Conservation (phyloP, 2,329 filamentous ascomycete genomes). For the Aureobasidium sp. region DNA sequence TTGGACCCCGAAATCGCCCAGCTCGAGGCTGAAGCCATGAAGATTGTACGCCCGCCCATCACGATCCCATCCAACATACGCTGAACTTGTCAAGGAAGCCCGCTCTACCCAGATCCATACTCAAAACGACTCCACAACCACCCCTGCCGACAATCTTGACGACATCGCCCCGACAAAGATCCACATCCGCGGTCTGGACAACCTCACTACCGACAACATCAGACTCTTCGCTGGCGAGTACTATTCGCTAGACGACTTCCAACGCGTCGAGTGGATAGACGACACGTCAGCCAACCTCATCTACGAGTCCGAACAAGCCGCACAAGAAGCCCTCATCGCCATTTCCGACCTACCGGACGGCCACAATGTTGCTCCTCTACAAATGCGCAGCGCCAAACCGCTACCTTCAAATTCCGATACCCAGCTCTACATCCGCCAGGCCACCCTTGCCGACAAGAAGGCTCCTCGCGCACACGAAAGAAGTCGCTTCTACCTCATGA, state of each 20-base stretch:
- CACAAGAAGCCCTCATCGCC: constrained; percentile 59
- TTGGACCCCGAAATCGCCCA: constrained; percentile 36
- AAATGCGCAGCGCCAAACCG: constrained; percentile 74
- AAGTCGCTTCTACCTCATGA: constrained; percentile 92
- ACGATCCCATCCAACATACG: background rate
- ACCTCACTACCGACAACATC: constrained; percentile 83
- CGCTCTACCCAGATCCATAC: constrained; percentile 34
- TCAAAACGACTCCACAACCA: constrained; percentile 29
- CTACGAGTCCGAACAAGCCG: constrained; percentile 66
- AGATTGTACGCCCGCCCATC: constrained; percentile 18
- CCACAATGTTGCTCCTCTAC: constrained; percentile 52
- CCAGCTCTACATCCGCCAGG: constrained; percentile 76
- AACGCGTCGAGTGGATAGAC: constrained; percentile 92
- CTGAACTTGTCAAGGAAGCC: constrained; percentile 28
- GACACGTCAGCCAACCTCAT: constrained; percentile 91
- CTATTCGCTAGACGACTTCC: constrained; percentile 61
- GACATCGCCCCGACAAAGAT: constrained; percentile 67
- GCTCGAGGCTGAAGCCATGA: constrained; percentile 34
- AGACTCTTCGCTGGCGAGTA: constrained; percentile 74
- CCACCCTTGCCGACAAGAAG: constrained; percentile 83
- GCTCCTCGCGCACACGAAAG: constrained; percentile 78
- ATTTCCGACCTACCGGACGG: constrained; percentile 38
- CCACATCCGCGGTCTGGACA: constrained; percentile 86
- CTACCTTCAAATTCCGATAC: constrained; percentile 74
- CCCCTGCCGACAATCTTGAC: constrained; percentile 33